Base-by-base conservation (phyloP, 495 filamentous ascomycete species). In the Aspergillus nidulans region DNA sequence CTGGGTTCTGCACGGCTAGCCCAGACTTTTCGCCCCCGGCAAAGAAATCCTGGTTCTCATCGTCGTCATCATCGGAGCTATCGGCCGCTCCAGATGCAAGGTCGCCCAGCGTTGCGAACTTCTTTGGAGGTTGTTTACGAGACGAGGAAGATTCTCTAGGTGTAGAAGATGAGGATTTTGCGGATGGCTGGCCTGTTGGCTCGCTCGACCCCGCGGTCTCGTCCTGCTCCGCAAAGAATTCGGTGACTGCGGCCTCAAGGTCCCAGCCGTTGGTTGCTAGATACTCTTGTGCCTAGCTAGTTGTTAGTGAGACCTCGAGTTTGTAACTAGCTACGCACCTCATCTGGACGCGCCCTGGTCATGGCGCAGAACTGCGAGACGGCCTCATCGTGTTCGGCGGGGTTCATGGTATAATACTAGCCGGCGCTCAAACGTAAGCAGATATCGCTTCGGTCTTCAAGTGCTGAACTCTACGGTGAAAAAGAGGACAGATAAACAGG, bases 1-100 rank as follows among this genome's bases (percentile, higher is more conserved):
- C 76, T 0, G 94, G 94, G 66, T 97, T 92, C 67, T 97, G 90
- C 50, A 98, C 91, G 3, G 94, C 95, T 25, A 97, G 72, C 6
- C 92, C 95, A 20, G 92, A 96, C 73, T 98, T 98, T 76, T 96
- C 94, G 42, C 94, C 94, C 48, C 94, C 94, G 7, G 94, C 88
- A 67, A 95, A 98, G 45, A 96, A 80, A 66, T 97, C 90, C 52
- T 90, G 83, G 6, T 86, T 82, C 30, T 78, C 76, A 21, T 84
- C 73, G 5, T 81, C 81, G 28, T 85, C 82, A 4, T 85, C 80
- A 16, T 84, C 81, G 24, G 85, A 79, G 4, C 80, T 79, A 46
- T 88, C 81, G 19, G 82, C 83, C 15, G 81, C 81, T 30, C 63
- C 72, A 39, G 70, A 65, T 26, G 74, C 55, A 47, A 79, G 62